Evolutionary conservation across 2,329 filamentous ascomycete genomes (phyloP), one percentile per base, ranked within the genome.

Genomic region (Penicillium olsonii): DNA sequence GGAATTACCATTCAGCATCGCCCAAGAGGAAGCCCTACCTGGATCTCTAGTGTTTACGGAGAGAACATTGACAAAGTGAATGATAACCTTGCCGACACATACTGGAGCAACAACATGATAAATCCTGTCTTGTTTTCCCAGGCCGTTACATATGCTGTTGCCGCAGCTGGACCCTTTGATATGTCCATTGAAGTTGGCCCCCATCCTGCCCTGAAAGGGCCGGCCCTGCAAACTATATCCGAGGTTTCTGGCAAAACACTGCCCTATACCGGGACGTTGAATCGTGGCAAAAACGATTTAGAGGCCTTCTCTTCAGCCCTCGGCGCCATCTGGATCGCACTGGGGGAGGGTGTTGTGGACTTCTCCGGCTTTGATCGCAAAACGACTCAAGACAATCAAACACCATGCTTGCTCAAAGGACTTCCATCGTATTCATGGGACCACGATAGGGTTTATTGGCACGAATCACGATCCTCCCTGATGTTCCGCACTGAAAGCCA

Each of bases 151-250:
- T 43, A 39, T n/a, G 58, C 56, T 4, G 29, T 56, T 38, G 43
- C 42, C n/a, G 48, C 45, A 3, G 31, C 40, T 2, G 56, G 51
- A 4, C 47, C 55, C 2, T 58, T 58, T n/a, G 52, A 61, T 22
- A 52, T 63, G 37, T 55, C 46, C 1, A 33, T 72, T 8, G 69
- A 72, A 24, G 47, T 72, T 48, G 70, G 70, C 0, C 67, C 70
- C 10, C 69, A 72, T 42, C 54, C 65, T 5, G 65, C 69, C 1
- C 48, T 72, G 8, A 56, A 64, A 20, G 63, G 66, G 1, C 67
- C 68, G 10, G 57, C 61, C 2, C 35, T 53, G 11, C 58, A 70
- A 47, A 70, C 57, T 3, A 60, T 64, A 5, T 48, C 55, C 35
- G 57, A 61, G 29, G 27, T 55, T 0, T 55, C 56, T 8, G 59